Evolutionary conservation across 2,329 filamentous ascomycete genomes (phyloP), one percentile per base, ranked within the genome.

Genomic region (Rasamsonia emersonii): DNA sequence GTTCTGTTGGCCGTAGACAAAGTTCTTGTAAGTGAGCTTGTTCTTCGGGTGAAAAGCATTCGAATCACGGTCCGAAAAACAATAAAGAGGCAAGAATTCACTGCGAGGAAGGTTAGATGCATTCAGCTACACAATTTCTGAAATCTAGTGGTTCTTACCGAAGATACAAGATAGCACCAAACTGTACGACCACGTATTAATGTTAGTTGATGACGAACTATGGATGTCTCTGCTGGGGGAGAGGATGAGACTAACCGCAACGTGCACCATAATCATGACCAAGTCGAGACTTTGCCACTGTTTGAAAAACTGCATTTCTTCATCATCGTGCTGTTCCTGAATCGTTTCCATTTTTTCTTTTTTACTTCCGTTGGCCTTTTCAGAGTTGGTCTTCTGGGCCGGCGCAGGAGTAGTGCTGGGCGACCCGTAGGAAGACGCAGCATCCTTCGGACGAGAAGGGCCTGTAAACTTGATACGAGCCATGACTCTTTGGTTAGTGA

Each of bases 231-330:
- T 10, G 23, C 2, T 16, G 15, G 13, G 18, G 15, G 19, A 24
- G n/a, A n/a, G n/a, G n/a, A n/a, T n/a, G n/a, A 27, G 20, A 56
- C 62, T 52, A 39, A 67, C 61, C 11, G 61, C 60, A 24, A 62
- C 56, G 41, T 68, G 65, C 7, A 70, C 44, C 43, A 68, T 56
- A 3, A 64, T 67, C 45, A 68, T 64, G 9, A 67, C 56, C 24
- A 68, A 45, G 33, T 65, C 63, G 23, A 61, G 49, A 37, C 65
- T 70, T 39, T 69, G 65, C 32, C 58, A 52, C 35, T 63, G 60
- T 28, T 49, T 57, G 9, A 56, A 37, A 3, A 37, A 38, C 17
- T 45, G 35, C 9, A 27, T 33, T 32, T 42, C 35, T 20, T 39
- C 27, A 6, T 35, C 17, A 17, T 45, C 33, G 8, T 36, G 28